These are phyloP conservation scores for Mycena chlorophos DNA, from an alignment of 768 basidiomycete species.

Conservation along the genomic window DNA sequence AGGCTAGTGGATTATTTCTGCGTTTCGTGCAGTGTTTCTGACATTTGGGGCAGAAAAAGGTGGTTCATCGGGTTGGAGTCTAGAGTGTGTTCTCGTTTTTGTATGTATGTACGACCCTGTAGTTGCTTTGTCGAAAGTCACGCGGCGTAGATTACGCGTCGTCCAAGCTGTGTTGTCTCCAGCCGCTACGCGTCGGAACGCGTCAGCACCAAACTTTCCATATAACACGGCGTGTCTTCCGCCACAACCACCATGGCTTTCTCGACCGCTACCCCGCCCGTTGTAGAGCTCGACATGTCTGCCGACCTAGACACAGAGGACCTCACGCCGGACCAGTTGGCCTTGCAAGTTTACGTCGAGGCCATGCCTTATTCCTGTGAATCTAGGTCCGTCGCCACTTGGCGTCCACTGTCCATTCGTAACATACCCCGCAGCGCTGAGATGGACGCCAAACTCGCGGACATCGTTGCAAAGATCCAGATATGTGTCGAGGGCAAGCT, in stretches of 20 bases:
- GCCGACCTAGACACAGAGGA: constrained; percentile 41
- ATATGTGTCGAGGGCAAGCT: constrained; percentile 74
- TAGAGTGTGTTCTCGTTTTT: too few relatives aligned
- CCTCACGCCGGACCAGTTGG: constrained; percentile 57
- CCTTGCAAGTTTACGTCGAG: constrained; percentile 65
- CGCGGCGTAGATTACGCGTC: too few relatives aligned
- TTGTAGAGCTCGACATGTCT: constrained; percentile 28
- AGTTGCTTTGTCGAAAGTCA: too few relatives aligned
- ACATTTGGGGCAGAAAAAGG: constrained; percentile 40
- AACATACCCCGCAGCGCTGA: constrained; percentile 37
- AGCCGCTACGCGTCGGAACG: too few relatives aligned
- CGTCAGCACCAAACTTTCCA: too few relatives aligned
- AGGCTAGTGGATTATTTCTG: constrained; percentile 38
- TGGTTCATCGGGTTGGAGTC: constrained; percentile 47
- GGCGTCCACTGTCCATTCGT: not conserved
- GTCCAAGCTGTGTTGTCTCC: too few relatives aligned
- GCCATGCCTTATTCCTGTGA: constrained; percentile 76
- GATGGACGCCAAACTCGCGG: constrained; percentile 70
- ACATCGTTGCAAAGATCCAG: constrained; percentile 66
- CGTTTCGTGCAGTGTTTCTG: not conserved
- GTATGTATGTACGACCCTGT: too few relatives aligned
- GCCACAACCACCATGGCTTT: not conserved
- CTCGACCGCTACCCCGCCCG: not conserved
- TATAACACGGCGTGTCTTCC: too few relatives aligned
- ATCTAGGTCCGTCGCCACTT: constrained; percentile 32